phyloP scores from a whole-genome alignment of 148 eudicot species.

The Pharnaceum exiguum region DNA sequence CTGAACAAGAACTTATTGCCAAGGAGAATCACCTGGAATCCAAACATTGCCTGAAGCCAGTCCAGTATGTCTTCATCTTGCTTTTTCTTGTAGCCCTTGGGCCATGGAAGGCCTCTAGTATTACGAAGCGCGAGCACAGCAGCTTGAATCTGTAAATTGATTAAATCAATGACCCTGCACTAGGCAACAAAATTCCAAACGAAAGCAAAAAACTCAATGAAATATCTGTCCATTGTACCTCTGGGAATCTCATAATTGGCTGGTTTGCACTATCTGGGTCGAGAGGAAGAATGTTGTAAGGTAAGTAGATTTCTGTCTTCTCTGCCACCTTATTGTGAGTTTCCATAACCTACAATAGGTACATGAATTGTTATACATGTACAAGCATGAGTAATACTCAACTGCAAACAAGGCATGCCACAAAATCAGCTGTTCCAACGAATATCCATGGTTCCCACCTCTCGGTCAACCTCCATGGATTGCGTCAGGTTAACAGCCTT shows the following conservation, averaged over 20 bases:
- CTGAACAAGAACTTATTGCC: not conserved
- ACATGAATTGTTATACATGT: not conserved
- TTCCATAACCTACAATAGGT: constrained; percentile 64
- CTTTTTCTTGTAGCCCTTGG: constrained; percentile 91
- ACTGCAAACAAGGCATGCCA: not conserved
- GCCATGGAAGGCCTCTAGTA: constrained; percentile 99
- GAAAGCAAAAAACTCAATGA: not conserved
- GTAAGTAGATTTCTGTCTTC: constrained; percentile 83
- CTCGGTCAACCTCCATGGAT: constrained; percentile 87
- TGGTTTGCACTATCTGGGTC: constrained; percentile 98
- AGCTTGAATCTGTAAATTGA: constrained; percentile 74
- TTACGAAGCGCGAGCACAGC: constrained; percentile 89
- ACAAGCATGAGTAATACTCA: not conserved
- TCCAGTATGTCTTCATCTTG: constrained; percentile 92
- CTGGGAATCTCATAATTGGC: constrained; percentile 96
- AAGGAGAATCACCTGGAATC: constrained; percentile 68
- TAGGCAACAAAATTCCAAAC: not conserved
- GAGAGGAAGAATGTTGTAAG: constrained; percentile 95
- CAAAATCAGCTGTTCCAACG: not conserved
- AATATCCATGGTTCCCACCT: constrained; percentile 45
- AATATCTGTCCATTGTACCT: constrained; percentile 38
- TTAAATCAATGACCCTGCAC: constrained; percentile 5
- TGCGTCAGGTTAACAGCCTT: constrained; percentile 94
- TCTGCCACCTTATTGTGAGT: constrained; percentile 95
- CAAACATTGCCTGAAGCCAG: constrained; percentile 98